Percentiles rank a stretch among this genome's conserved stretches.
Conservation (phyloP, 352 stramenopile species). For the Elongisporangium undulatum region DNA sequence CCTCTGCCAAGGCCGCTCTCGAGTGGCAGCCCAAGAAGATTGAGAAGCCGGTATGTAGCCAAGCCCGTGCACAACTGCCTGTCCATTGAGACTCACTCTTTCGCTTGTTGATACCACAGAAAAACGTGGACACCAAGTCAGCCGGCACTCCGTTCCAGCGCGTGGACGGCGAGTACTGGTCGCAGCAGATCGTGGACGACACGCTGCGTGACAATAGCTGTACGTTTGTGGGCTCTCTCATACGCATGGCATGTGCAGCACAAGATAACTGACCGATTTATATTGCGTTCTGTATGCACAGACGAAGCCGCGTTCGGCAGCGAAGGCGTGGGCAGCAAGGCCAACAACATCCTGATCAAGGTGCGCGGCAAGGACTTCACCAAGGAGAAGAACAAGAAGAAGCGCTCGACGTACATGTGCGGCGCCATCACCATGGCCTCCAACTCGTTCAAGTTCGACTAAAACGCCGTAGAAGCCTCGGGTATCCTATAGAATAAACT, state of each 20-base stretch:
- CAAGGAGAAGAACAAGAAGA: constrained; percentile 99
- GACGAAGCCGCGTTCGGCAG: constrained; percentile 95
- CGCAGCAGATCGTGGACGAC: constrained; percentile 86
- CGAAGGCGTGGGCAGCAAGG: constrained; percentile 95
- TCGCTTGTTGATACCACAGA: constrained; percentile 10
- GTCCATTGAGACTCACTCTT: background rate
- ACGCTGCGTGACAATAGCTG: constrained; percentile 98
- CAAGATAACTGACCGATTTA: background rate
- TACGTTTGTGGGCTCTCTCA: constrained; percentile 24
- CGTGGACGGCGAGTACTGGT: constrained; percentile 97
- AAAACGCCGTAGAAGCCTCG: constrained; percentile 12
- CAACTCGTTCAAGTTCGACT: constrained; percentile 94
- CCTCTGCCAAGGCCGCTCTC: constrained; percentile 85
- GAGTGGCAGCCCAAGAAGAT: constrained; percentile 92
- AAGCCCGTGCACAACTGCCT: background rate
- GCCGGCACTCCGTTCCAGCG: constrained; percentile 95
- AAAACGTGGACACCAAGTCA: constrained; percentile 55
- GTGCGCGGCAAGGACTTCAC: constrained; percentile 99
- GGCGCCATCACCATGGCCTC: constrained; percentile 91
- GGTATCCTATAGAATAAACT: constrained; percentile 38
- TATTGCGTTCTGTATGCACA: constrained; percentile 10
- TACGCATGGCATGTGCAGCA: background rate
- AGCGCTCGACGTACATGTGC: constrained; percentile 95
- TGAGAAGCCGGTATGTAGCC: constrained; percentile 35
- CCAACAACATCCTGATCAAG: constrained; percentile 96